Evolutionary conservation across 495 filamentous ascomycete species (phyloP).

Genomic region (Lasiosphaeria hispida): DNA sequence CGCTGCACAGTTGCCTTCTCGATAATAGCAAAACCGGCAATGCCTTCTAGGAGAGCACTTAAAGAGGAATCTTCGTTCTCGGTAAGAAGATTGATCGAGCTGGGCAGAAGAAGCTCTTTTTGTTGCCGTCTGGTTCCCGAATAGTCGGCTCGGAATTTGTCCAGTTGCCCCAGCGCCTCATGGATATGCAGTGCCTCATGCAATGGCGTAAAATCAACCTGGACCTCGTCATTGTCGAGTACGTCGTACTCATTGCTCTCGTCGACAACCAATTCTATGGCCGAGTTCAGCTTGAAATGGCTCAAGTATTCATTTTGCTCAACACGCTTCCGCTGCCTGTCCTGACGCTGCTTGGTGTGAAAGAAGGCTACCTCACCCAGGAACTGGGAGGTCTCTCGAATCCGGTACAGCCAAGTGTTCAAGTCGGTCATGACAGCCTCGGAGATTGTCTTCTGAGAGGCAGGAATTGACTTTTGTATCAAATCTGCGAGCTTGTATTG

Average conservation of each 20-base stretch:
- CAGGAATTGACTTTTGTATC: constrained; percentile 91
- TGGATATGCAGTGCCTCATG: constrained; percentile 98
- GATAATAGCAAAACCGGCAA: constrained; percentile 95
- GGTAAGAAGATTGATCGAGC: constrained; percentile 67
- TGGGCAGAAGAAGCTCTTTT: constrained; percentile 83
- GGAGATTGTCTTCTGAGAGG: constrained; percentile 87
- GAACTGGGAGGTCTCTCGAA: constrained; percentile 92
- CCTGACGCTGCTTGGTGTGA: constrained; percentile 84
- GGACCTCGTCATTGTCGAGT: constrained; percentile 87
- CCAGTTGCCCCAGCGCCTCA: constrained; percentile 86
- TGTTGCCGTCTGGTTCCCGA: constrained; percentile 83
- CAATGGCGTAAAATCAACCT: constrained; percentile 90
- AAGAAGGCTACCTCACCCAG: constrained; percentile 97
- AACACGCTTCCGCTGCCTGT: constrained; percentile 75
- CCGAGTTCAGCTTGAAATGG: constrained; percentile 89
- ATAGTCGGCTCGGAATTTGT: constrained; percentile 88
- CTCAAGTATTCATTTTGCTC: constrained; percentile 67
- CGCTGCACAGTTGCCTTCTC: constrained; percentile 91
- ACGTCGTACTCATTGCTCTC: constrained; percentile 94
- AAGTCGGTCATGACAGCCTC: constrained; percentile 96
- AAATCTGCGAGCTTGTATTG: constrained; percentile 94
- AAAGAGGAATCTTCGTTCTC: constrained; percentile 68
- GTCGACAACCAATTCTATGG: constrained; percentile 91
- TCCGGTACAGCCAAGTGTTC: constrained; percentile 96
- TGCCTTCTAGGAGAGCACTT: constrained; percentile 84